Base-by-base conservation (phyloP, 2,329 filamentous ascomycete genomes). In the Aspergillus sp. region DNA sequence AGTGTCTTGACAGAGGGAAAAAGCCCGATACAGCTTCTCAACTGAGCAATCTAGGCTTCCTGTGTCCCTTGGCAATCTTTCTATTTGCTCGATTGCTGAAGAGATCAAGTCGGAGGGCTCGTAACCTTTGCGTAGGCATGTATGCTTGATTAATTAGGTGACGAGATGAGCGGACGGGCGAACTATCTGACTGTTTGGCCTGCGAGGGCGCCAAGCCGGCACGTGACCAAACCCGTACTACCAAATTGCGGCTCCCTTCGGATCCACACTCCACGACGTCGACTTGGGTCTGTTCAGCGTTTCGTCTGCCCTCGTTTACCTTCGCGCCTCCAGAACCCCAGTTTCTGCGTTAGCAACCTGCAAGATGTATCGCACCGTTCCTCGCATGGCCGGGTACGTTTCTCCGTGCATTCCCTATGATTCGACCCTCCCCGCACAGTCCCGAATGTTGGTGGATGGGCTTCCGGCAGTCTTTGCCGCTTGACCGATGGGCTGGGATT, bases 361-460 rank as follows among this genome's bases (percentile, higher is more conserved):
- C 55, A 60, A 67, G 54, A 71, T 71, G 60, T 66, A 67, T 57
- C 66, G 66, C 60, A 70, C 68, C 52, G 56, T 60, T 52, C 67
- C 68, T 58, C 64, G 68, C 52, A 56, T 69, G 56, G 67, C 67
- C 53, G 68, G 67, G 68, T 71, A 69, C 44, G 68, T 66, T 41
- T 10, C 33, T 41, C 46, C 36, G 32, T 42, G 32, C 42, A 51
- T 41, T 35, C 6, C 19, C 43, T 27, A 10, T 27, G 49, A 45
- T n/a, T 35, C 27, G 8, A 39, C 7, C 29, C 34, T 19, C 9
- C 35, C 27, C 45, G 43, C 45, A 46, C 50, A 47, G 42, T 30
- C 40, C 36, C 48, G 43, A 45, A 34, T 54, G 52, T 48, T 34
- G 47, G 35, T 43, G 45, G 45, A 33, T 5, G 30, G 8, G 19